Base-by-base conservation (phyloP, 2,329 filamentous ascomycete genomes). In the Teratosphaeria nubilosa region DNA sequence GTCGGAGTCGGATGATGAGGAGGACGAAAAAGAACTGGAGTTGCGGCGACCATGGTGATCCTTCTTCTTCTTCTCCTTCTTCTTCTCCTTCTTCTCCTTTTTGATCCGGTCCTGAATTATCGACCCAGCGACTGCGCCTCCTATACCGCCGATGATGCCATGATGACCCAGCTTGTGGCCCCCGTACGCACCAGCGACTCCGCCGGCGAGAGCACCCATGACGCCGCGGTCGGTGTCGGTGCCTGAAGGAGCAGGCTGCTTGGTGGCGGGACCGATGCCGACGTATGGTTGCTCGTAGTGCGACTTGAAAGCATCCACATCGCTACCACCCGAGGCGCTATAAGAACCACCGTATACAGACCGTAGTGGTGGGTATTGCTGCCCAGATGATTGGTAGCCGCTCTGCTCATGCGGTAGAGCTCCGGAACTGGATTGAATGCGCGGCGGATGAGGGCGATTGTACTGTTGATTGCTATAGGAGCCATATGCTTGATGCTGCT, bases 91-190 rank as follows among this genome's bases (percentile, higher is more conserved):
- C 31, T 77, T 74, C 60, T 73, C 69, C 45, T 76, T 70, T 70
- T 82, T 82, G 63, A 74, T 63, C 60, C 78, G 77, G 62, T 83
- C 77, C 64, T 83, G 79, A 0, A 82, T 64, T 62, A 82, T 78
- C 64, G 75, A 78, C 1, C 82, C 82, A 1, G 78, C 65, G 14
- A 85, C 72, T 0, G 81, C 82, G 51, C 82, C 82, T 10, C 80
- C 79, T 48, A 85, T 65, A 1, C 80, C 78, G 14, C 82, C 82
- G 2, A 85, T 65, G n/a, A 85, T 67, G 4, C 80, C 80, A 62
- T 82, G 80, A 24, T 78, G 75, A 22, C 41, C 41, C 68, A 82
- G 74, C 68, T 82, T 80, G 65, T 78, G 76, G 5, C 82, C 82
- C 11, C 80, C 75, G 60, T 78, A 81, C 59, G 79, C 80, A 0